Conservation (phyloP, 768 basidiomycete species). For the Antrodiella citrinella region DNA sequence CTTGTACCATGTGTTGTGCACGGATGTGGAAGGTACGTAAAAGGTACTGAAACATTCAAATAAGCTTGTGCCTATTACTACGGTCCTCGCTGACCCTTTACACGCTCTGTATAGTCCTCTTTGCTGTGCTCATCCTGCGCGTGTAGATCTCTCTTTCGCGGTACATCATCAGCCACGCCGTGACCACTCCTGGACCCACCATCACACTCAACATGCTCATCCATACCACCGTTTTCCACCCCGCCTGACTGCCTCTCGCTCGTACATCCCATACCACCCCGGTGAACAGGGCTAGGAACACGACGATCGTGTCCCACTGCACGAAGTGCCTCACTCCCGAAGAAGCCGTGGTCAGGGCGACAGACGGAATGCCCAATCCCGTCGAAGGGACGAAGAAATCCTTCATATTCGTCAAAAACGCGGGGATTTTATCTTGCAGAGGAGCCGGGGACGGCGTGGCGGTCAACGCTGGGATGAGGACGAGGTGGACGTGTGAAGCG, state of each 20-base stretch:
- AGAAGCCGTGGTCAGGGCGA: not conserved
- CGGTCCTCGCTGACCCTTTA: no score
- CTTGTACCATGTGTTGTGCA: no score
- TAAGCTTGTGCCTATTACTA: no score
- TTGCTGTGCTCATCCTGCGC: no score
- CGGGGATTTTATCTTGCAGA: not conserved
- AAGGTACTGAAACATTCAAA: no score
- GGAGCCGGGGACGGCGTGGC: not conserved
- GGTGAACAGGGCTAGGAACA: slow-evolving; percentile 1
- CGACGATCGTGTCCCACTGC: slow-evolving; percentile 3
- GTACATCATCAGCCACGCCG: slow-evolving; percentile 1
- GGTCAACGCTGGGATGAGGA: slow-evolving; percentile 2
- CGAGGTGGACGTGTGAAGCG: slow-evolving; percentile 2
- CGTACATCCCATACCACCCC: slow-evolving; percentile 2
- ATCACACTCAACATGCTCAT: not conserved
- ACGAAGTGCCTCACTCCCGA: slow-evolving; percentile 2
- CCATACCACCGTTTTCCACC: not conserved
- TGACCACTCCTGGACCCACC: slow-evolving; percentile 1
- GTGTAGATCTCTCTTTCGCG: no score
- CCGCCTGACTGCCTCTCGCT: not conserved
- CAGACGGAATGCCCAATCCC: slow-evolving; percentile 1
- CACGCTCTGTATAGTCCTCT: no score
- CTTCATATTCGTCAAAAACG: not conserved
- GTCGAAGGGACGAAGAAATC: not conserved
- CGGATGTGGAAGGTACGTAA: no score